Evolutionary conservation across 768 basidiomycete genomes (phyloP).

Genomic region (Amanita rubescens): DNA sequence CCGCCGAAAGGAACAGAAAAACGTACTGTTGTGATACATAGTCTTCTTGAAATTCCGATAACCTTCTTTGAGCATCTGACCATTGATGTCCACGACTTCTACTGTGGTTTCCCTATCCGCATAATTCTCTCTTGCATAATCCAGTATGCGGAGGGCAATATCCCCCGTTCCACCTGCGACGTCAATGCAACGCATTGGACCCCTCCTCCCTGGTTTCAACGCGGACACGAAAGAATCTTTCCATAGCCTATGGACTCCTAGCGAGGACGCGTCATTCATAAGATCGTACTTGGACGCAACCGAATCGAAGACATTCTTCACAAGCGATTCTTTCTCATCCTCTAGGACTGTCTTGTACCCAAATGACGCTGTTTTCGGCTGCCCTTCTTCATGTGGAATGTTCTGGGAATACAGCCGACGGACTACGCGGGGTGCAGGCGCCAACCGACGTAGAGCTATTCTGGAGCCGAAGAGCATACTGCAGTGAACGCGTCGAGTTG

Average conservation of each 20-base stretch:
- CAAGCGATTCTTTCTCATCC: constrained; percentile 80
- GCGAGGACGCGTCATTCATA: constrained; percentile 99
- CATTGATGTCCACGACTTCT: constrained; percentile 90
- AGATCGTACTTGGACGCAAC: constrained; percentile 94
- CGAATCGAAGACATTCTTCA: constrained; percentile 90
- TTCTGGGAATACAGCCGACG: not conserved
- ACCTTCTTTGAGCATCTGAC: constrained; percentile 92
- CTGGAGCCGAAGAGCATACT: not conserved
- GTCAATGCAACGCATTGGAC: constrained; percentile 79
- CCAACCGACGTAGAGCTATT: not conserved
- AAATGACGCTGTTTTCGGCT: constrained; percentile 68
- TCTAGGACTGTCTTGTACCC: constrained; percentile 89
- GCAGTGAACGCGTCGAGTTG: not conserved
- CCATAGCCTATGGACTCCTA: constrained; percentile 96
- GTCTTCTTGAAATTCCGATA: constrained; percentile 88
- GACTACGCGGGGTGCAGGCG: not conserved
- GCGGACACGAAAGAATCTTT: constrained; percentile 83
- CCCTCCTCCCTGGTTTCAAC: constrained; percentile 69
- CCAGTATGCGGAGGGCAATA: constrained; percentile 90
- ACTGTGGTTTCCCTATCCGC: constrained; percentile 87
- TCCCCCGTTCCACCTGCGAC: constrained; percentile 98
- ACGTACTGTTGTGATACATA: constrained; percentile 95
- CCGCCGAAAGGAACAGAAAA: not conserved
- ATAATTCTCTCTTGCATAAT: constrained; percentile 82
- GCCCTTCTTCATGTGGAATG: constrained; percentile 7